Conservation (phyloP, 2,329 filamentous ascomycete genomes). For the Periconia sp. region DNA sequence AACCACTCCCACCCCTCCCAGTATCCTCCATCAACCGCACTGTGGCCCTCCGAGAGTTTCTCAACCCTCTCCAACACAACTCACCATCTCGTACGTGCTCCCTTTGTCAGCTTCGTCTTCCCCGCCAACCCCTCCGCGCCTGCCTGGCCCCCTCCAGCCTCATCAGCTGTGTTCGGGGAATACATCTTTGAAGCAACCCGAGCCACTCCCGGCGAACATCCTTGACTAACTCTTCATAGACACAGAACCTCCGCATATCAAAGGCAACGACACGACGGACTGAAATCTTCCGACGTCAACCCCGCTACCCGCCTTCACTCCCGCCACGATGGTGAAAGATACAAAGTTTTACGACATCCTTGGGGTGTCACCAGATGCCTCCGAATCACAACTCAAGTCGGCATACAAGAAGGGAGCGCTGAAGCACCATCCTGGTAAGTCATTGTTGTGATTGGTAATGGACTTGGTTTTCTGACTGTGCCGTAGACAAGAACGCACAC, state of each 20-base stretch:
- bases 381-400: constrained; percentile 86
- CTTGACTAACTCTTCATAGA: too few species aligned
- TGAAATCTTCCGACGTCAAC: constrained; percentile 1
- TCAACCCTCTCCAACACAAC: neutral
- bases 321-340: constrained; percentile 71
- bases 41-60: neutral
- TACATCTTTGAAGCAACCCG: too few species aligned
- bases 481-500: constrained; percentile 88
- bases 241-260: too few species aligned
- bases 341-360: constrained; percentile 78
- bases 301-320: neutral
- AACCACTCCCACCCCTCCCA: constrained; percentile 20
- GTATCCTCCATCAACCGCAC: neutral
- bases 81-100: neutral
- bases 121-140: neutral
- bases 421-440: constrained; percentile 80
- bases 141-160: too few species aligned
- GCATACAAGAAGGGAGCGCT: constrained; percentile 82
- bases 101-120: neutral
- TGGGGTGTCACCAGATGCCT: constrained; percentile 74
- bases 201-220: too few species aligned
- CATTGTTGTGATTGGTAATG: constrained; percentile 5
- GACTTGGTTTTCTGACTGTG: constrained; percentile 14
- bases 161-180: too few species aligned
- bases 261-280: neutral